Conservation (phyloP, 306 rosid genomes). For the Mimosa bimucronata region DNA sequence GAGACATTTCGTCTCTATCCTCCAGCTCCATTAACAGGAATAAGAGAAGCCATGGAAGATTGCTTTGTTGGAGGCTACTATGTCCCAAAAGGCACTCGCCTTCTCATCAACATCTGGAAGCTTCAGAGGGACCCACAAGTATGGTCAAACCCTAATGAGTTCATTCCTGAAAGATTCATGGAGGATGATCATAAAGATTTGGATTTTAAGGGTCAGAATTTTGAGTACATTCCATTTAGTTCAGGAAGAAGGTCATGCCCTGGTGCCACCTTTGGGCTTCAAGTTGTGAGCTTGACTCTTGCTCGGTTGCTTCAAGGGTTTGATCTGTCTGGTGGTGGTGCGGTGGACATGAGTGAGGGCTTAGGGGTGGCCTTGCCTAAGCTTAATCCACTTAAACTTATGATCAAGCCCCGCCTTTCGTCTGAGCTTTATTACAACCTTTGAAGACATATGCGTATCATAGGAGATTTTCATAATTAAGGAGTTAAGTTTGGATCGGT, state of each 20-base stretch:
- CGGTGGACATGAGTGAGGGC: conserved; percentile 53
- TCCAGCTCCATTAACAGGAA: conserved; percentile 55
- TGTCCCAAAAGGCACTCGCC: conserved; percentile 45
- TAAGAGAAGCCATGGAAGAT: conserved; percentile 46
- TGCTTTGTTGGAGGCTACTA: conserved; percentile 38
- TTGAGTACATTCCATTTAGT: conserved; percentile 48
- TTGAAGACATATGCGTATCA: conserved; percentile 8
- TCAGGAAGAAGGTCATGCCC: conserved; percentile 54
- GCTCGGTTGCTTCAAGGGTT: conserved; percentile 57
- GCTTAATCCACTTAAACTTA: conserved; percentile 33
- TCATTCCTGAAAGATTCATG: conserved; percentile 50
- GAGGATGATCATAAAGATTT: background rate
- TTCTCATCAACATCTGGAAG: conserved; percentile 47
- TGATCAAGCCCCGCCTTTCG: conserved; percentile 47
- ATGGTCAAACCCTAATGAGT: conserved; percentile 50
- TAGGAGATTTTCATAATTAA: no score
- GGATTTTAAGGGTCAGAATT: conserved; percentile 29
- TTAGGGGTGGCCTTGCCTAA: conserved; percentile 51
- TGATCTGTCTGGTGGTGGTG: conserved; percentile 18
- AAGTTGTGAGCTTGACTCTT: conserved; percentile 43
- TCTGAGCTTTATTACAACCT: conserved; percentile 41
- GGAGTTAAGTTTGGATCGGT: no score
- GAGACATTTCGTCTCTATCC: conserved; percentile 56
- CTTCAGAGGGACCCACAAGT: conserved; percentile 44
- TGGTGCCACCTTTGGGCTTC: conserved; percentile 41